phyloP scores from a whole-genome alignment of 2,329 filamentous ascomycete genomes.

The Calonectria ilicicola region DNA sequence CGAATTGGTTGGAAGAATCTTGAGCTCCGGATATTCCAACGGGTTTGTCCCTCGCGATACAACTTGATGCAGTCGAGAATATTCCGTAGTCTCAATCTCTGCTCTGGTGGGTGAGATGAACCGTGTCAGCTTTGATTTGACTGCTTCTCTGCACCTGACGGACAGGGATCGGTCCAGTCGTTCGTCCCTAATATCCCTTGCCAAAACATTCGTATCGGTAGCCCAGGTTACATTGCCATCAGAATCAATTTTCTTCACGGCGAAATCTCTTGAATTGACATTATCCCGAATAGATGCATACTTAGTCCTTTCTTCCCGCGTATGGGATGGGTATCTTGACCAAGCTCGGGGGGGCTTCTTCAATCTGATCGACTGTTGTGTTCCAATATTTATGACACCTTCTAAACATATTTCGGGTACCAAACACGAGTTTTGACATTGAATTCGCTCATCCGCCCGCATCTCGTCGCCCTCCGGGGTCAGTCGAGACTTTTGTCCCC shows the following conservation, averaged over 20 bases:
- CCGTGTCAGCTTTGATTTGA: conserved; percentile 35
- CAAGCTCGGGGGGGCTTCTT: conserved; percentile 46
- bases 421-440: conserved; percentile 37
- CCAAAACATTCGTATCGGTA: conserved; percentile 37
- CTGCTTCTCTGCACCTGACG: conserved; percentile 44
- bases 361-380: conserved; percentile 9
- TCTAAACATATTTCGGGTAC: conserved; percentile 29
- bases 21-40: conserved; percentile 41
- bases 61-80: not conserved
- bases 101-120: conserved; percentile 9
- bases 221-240: conserved; percentile 39
- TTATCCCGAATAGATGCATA: conserved; percentile 37
- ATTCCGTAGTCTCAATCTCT: not conserved
- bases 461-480: conserved; percentile 31
- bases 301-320: conserved; percentile 43
- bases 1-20: conserved; percentile 35
- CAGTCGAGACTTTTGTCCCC: conserved; percentile 23
- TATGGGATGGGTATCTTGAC: conserved; percentile 50
- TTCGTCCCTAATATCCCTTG: conserved; percentile 10
- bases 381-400: not conserved
- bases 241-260: conserved; percentile 33
- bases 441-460: conserved; percentile 18
- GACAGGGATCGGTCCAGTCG: conserved; percentile 42
- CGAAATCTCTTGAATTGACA: conserved; percentile 46
- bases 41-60: conserved; percentile 2